These are phyloP conservation scores for Cyamopsis tetragonoloba DNA, from an alignment of 306 rosid genomes.

Conservation along the genomic window DNA sequence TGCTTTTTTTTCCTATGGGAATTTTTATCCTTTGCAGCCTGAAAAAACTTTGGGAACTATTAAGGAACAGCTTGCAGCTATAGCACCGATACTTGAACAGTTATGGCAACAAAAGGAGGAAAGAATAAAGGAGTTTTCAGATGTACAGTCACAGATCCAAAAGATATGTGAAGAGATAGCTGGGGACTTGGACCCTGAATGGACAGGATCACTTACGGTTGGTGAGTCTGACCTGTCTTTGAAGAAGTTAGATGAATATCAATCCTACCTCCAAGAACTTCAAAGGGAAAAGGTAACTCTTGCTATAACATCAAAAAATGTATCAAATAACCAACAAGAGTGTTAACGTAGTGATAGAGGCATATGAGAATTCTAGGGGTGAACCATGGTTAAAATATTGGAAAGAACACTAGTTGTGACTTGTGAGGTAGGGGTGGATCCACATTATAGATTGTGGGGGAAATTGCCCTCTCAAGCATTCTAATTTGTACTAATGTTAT, in stretches of 20 bases:
- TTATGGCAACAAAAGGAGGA: slow-evolving; percentile 82
- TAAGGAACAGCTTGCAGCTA: slow-evolving; percentile 56
- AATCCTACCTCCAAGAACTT: slow-evolving; percentile 78
- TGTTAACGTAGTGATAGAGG: no score
- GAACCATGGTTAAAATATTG: no score
- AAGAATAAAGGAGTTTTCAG: slow-evolving; percentile 73
- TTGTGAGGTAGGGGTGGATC: no score
- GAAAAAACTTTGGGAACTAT: slow-evolving; percentile 38
- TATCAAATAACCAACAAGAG: no score
- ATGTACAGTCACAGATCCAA: slow-evolving; percentile 75
- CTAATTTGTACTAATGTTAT: no score
- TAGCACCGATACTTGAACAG: slow-evolving; percentile 76
- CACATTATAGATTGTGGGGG: no score
- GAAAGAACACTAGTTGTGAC: no score
- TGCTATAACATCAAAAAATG: slow-evolving; percentile 2
- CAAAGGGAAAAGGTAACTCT: slow-evolving; percentile 82
- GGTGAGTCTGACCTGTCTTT: slow-evolving; percentile 76
- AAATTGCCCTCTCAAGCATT: no score
- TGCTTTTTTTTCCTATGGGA: not conserved
- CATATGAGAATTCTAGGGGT: no score
- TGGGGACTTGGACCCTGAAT: slow-evolving; percentile 50
- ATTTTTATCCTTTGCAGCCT: slow-evolving; percentile 30
- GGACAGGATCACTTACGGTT: slow-evolving; percentile 37
- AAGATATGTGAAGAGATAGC: slow-evolving; percentile 84
- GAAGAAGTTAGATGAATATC: slow-evolving; percentile 80